Base-by-base conservation (phyloP, 495 filamentous ascomycete genomes). In the Penicillium dipodomyicola region DNA sequence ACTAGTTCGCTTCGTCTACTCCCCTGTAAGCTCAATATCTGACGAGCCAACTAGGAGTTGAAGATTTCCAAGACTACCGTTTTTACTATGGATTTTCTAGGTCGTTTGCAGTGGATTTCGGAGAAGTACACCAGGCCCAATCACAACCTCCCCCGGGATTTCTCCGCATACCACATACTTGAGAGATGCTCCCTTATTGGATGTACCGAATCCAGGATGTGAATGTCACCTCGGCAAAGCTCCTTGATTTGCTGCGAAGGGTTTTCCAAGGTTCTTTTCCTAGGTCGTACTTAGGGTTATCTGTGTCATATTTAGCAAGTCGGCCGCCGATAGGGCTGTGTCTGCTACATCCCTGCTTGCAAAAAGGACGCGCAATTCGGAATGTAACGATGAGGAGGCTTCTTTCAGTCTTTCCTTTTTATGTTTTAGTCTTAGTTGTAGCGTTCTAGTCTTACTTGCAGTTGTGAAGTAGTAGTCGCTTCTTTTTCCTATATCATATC, bases 321-420 rank as follows among this genome's bases (percentile, higher is more conserved):
- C 4, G 19, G 32, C 30, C 47, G 47, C 11, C 20, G 14, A 43
- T 52, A 52, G 25, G 50, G 50, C 50, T 43, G 19, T 22, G 8
- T 20, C 14, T 52, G 29, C 17, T 11, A 49, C 25, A 47, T 37
- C 52, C 52, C 52, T 55, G 52, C 54, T 54, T 44, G 42, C 52
- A 17, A 50, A 50, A 29, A 39, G 46, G 54, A 50, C 54, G 39
- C 35, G 54, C 54, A 57, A 57, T 42, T 19, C 6, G 46, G 54
- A 57, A 57, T 57, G 54, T 51, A 23, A 52, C 19, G 15, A 37
- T 49, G 9, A 17, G 46, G 37, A 29, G 8, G 15, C 7, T 19
- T 23, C 45, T 25, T 35, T 19, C 20, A 1, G 9, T 12, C 15
- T 23, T 14, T 23, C 23, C 19, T n/a, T 22, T 15, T 20, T 44